A percentile compares a stretch with the other conserved stretches of the same genome.
Conservation (phyloP, 345 rosid genomes). For the Mallotus nudiflorus region DNA sequence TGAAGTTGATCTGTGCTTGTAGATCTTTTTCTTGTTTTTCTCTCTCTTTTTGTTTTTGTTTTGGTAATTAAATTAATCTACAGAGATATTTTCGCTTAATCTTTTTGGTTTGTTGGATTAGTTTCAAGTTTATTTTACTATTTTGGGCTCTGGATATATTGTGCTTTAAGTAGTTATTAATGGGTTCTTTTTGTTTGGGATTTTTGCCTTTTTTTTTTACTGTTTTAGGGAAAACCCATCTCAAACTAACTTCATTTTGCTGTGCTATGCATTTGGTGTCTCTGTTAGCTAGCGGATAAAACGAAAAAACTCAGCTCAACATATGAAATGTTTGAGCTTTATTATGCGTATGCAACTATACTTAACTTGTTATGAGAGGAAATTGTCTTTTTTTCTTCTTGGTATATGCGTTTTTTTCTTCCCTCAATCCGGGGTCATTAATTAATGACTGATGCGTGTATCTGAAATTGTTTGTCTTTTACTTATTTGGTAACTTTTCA, state of each 20-base stretch:
- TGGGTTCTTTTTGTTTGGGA: neutral
- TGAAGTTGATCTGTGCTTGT: slow-evolving; percentile 7
- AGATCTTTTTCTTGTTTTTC: neutral
- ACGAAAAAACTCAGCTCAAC: neutral
- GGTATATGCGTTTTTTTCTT: neutral
- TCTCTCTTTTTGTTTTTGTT: neutral
- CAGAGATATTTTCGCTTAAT: no score
- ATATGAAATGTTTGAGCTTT: neutral
- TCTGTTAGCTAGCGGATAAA: neutral
- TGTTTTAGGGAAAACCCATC: neutral
- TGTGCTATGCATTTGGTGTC: neutral
- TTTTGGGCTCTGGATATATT: neutral
- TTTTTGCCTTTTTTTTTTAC: neutral
- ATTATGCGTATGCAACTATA: neutral
- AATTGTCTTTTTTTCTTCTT: neutral
- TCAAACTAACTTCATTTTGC: neutral
- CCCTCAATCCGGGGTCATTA: neutral
- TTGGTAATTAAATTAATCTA: neutral
- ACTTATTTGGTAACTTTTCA: neutral
- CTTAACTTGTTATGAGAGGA: neutral
- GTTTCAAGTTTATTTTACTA: neutral
- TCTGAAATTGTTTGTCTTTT: neutral
- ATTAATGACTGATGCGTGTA: neutral
- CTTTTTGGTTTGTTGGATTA: no score
- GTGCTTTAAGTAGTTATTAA: neutral